Base-by-base conservation (phyloP, 306 rosid genomes). In the Sesbania bispinosa region DNA sequence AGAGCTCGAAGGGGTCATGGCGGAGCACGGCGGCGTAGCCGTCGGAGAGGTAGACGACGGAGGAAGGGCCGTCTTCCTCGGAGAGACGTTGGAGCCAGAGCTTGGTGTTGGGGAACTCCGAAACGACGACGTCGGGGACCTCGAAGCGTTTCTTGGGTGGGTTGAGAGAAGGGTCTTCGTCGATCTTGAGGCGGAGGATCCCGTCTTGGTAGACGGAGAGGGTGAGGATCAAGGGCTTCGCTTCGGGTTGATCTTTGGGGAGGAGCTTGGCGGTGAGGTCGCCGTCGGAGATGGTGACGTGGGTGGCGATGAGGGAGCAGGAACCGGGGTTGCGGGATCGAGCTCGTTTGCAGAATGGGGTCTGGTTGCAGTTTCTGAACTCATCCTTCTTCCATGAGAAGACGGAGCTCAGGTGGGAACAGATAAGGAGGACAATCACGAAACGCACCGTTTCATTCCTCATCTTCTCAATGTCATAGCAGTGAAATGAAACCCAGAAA, bases 291-390 rank as follows among this genome's bases (percentile, higher is more conserved):
- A 94, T 70, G 78, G 83, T 2, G 62, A 86, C 83, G 14, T 83
- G 39, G 20, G 80, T 70, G 79, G 93, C 96, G 42, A 62, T 3
- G 67, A 94, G 87, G 21, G 92, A 52, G 81, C 70, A 89, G 33
- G 62, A 82, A 36, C 82, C 87, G 0, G 96, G 90, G 5, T 77
- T 77, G 58, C 89, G 92, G 55, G 89, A 66, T 24, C 96, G 92
- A 24, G 96, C 97, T 58, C 87, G 89, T 65, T 91, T 89, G 87
- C 99, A 94, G 79, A 94, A 94, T 41, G 99, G 99, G 79, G 96
- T 88, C 46, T 94, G 93, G 70, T 91, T 62, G 59, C 99, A 94
- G 90, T 67, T 89, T 39, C 97, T 68, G 86, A 94, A 94, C 78
- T 94, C 97, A 0, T 91, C 96, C 62, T 82, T 91, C 74, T 91